phyloP scores from a whole-genome alignment of 2,329 filamentous ascomycete species.

The Canariomyces notabilis region DNA sequence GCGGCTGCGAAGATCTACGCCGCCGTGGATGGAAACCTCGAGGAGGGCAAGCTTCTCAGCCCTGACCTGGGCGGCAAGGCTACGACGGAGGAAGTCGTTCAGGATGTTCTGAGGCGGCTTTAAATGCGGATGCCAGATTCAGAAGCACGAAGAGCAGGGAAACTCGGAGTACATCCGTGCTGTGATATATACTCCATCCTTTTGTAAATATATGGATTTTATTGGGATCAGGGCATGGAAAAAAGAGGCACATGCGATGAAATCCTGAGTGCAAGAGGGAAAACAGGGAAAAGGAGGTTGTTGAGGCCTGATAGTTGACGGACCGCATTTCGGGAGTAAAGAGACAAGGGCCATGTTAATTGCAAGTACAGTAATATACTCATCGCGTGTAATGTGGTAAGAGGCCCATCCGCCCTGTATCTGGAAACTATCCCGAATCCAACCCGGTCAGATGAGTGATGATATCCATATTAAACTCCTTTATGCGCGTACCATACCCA shows the following conservation, averaged over 20 bases:
- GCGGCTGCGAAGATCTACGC: constrained; percentile 87
- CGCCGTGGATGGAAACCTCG: constrained; percentile 85
- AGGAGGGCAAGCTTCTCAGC: constrained; percentile 74
- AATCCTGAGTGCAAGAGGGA: background rate
- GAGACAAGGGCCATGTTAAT: no score
- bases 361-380: no score
- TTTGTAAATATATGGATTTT: constrained; percentile 8
- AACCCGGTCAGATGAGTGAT: background rate
- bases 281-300: background rate
- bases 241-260: background rate
- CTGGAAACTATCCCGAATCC: background rate
- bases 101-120: constrained; percentile 79
- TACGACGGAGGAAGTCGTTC: constrained; percentile 77
- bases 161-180: background rate
- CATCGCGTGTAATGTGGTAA: no score
- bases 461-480: background rate
- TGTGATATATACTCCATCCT: constrained; percentile 11
- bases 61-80: constrained; percentile 88
- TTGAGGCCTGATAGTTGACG: no score
- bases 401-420: no score
- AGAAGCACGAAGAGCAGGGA: background rate
- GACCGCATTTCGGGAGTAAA: no score
- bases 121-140: constrained; percentile 37
- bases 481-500: background rate
- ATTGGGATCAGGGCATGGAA: background rate